A percentile compares a stretch with the other conserved stretches of the same genome.
These are phyloP conservation scores for Cenchrus fungigraminus DNA, from an alignment of 176 grass and related monocot species.

Conservation along the genomic window DNA sequence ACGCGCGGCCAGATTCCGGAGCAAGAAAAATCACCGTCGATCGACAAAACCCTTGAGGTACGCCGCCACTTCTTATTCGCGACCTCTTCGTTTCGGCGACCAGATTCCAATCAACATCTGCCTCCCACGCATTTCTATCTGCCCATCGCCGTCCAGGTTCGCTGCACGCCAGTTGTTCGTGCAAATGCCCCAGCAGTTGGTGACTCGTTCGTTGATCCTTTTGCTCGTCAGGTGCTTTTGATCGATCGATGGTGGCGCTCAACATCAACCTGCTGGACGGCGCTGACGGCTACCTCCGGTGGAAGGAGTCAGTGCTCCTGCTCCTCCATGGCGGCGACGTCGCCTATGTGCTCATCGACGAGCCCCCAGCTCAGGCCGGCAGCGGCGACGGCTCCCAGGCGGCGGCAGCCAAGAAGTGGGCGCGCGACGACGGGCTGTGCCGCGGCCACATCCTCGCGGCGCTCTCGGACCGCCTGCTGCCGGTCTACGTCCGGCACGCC, in stretches of 20 bases:
- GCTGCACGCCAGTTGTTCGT: not conserved
- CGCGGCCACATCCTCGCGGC: constrained; percentile 53
- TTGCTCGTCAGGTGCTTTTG: not conserved
- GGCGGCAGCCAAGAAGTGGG: not conserved
- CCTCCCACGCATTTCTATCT: not conserved
- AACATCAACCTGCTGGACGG: constrained; percentile 33
- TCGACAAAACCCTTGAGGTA: not conserved
- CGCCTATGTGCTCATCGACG: constrained; percentile 5
- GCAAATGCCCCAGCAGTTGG: not conserved
- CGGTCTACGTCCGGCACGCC: constrained; percentile 35
- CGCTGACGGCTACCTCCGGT: constrained; percentile 35
- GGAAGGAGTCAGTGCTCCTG: constrained; percentile 57
- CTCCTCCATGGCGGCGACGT: constrained; percentile 27
- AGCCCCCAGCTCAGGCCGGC: not conserved
- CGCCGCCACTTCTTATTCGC: not conserved
- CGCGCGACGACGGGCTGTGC: constrained; percentile 39
- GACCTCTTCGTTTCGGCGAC: not conserved
- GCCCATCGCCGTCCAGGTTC: not conserved
- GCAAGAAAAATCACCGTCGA: not conserved
- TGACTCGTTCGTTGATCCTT: not conserved
- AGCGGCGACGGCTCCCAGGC: not conserved
- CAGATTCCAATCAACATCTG: not conserved
- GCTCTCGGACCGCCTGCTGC: constrained; percentile 45
- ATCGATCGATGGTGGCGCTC: not conserved
- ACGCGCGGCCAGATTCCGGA: not conserved